Evolutionary conservation across 1,139 yeast species (phyloP), one percentile per base, ranked within the genome.

Genomic region (Taphrina sp.): DNA sequence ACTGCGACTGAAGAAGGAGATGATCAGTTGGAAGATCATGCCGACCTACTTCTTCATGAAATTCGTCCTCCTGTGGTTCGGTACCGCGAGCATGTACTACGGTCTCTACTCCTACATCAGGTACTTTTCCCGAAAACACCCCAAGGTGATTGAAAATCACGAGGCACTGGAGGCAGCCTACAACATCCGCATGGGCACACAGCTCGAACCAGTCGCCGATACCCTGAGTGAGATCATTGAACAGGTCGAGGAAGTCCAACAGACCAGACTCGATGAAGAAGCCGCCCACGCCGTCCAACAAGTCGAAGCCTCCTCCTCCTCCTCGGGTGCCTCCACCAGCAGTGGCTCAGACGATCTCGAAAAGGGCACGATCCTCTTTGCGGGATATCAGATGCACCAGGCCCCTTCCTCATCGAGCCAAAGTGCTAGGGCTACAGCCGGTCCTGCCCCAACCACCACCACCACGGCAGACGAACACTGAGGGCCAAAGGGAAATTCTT

Each of bases 181-280:
- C 47, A 43, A 43, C 17, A 43, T 43, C 29, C 47, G 47, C 10
- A 20, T 29, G 10, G 47, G 47, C 20, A 33, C 26, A 17, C 12
- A 43, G 7, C 28, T 43, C 19, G 29, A 19, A 12, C 47, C 47
- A 8, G 19, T 43, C 29, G 47, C 47, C 2, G 47, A 43, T 12
- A 36, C 52, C 24, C 34, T 24, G 23, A 34, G 33, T 19, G 52
- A 45, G 35, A 26, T 36, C 42, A 36, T 45, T 23, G 52, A 34
- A 23, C 52, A 45, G 16, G 52, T 45, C 52, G 52, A 35, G 33
- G 52, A 45, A 12, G 42, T 36, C 42, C 52, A 45, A 23, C 52
- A 43, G 17, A 23, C 47, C 36, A 16, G 47, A 29, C 16, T 12
- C 5, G 47, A 43, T 23, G 37, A 43, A 10, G 38, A 36, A 16